Base-by-base conservation (phyloP, 1,284 basidiomycete genomes). In the Tranzscheliella williamsii region DNA sequence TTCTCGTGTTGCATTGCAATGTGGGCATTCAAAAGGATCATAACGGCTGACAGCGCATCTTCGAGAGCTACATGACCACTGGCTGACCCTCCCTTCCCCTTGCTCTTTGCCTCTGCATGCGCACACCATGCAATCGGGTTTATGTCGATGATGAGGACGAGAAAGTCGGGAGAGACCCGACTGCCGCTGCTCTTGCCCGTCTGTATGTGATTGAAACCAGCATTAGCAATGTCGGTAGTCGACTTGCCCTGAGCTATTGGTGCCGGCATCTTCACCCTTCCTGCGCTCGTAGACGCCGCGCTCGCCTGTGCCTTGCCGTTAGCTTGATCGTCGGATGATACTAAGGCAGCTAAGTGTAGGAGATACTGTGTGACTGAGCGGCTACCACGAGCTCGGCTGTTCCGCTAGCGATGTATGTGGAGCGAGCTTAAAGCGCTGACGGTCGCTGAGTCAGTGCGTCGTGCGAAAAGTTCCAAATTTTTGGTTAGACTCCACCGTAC, bases 1-100 rank as follows among this genome's bases (percentile, higher is more conserved):
- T 97, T 99, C 70, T 93, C 91, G 80, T 93, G 88, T 60, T 88
- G 85, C 66, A 87, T 84, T 0, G 92, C 91, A 50, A 94, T 84
- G 79, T 97, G 92, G 1, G 91, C 85, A 71, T 98, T 97, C 66
- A 94, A 81, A 70, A 96, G 95, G 18, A 90, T 87, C 51, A 95
- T 84, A 12, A 95, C 81, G 12, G 71, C 69, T 16, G 73, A 63
- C n/a, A 80, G 56, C 1, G 75, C 75, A 16, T 64, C 42, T 17
- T 76, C 58, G 17, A 78, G 34, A 8, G 52, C 49, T 2, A 60
- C 35, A 32, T 9, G 9, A 9, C 26, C 26, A 1, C 45, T 24
- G 4, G 42, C 22, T 12, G 41, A 24, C 27, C 43, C 42, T 23
- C 22, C 37, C 22, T 47, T 48, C 11, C 42, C 49, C 24, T 51